Evolutionary conservation across 2,329 filamentous ascomycete species (phyloP).

Genomic region (Alternaria gaisen): DNA sequence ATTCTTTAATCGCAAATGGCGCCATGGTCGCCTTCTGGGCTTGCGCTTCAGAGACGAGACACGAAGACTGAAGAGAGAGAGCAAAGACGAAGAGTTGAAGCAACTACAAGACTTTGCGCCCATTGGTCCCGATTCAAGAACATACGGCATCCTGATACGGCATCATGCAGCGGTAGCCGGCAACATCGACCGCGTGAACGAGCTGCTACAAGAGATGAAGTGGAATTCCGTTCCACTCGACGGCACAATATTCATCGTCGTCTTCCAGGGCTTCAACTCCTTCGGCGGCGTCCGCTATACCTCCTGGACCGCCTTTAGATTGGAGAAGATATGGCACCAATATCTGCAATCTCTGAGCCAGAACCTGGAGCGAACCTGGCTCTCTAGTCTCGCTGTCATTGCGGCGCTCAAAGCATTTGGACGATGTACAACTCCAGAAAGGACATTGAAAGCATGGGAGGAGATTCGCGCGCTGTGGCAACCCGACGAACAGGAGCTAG

Average conservation of each 20-base stretch:
- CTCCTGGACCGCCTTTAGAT: slow-evolving; percentile 75
- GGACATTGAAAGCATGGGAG: slow-evolving; percentile 65
- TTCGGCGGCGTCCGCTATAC: slow-evolving; percentile 74
- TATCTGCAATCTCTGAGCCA: slow-evolving; percentile 34
- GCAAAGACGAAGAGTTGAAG: slow-evolving; percentile 64
- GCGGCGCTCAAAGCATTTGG: slow-evolving; percentile 65
- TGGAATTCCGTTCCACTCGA: slow-evolving; percentile 71
- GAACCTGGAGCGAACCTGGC: slow-evolving; percentile 38
- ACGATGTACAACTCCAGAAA: slow-evolving; percentile 63
- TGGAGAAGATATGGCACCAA: slow-evolving; percentile 59
- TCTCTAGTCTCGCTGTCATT: slow-evolving; percentile 35
- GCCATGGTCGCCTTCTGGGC: slow-evolving; percentile 55
- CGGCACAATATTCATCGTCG: slow-evolving; percentile 77
- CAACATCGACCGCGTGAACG: slow-evolving; percentile 73
- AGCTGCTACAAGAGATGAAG: slow-evolving; percentile 83
- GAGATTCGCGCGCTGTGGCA: slow-evolving; percentile 54
- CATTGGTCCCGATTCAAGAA: slow-evolving; percentile 77
- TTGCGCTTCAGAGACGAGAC: slow-evolving; percentile 58
- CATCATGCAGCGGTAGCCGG: slow-evolving; percentile 75
- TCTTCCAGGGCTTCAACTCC: slow-evolving; percentile 82
- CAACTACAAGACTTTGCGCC: slow-evolving; percentile 71
- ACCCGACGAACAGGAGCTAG: slow-evolving; percentile 45
- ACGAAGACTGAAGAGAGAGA: slow-evolving; percentile 50
- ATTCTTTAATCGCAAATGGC: slow-evolving; percentile 52
- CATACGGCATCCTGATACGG: slow-evolving; percentile 80